phyloP scores from a whole-genome alignment of 2,329 filamentous ascomycete species.

The Plectosphaerella cucumerina region DNA sequence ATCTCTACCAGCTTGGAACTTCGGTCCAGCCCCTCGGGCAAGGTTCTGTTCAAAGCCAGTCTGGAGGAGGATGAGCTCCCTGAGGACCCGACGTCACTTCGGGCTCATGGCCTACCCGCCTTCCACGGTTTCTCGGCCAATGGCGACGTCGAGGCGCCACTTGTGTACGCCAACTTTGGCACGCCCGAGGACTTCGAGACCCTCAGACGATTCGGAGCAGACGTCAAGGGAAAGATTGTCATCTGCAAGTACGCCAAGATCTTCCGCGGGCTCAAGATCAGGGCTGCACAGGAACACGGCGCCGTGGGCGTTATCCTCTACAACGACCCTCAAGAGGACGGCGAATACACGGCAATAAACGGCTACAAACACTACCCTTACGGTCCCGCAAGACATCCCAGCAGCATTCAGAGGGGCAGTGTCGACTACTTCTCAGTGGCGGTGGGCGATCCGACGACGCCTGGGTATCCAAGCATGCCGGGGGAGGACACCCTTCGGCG shows the following conservation, averaged over 20 bases:
- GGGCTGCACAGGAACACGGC: constrained; percentile 66
- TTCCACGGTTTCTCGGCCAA: constrained; percentile 73
- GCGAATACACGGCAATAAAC: constrained; percentile 60
- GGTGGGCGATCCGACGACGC: constrained; percentile 62
- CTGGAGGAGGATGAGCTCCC: constrained; percentile 60
- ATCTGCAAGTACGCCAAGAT: constrained; percentile 65
- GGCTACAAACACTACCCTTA: constrained; percentile 63
- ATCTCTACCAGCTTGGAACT: constrained; percentile 23
- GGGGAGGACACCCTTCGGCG: constrained; percentile 52
- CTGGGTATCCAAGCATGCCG: constrained; percentile 68
- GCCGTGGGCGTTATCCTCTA: constrained; percentile 67
- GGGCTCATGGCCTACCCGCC: constrained; percentile 59
- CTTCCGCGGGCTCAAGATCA: constrained; percentile 69
- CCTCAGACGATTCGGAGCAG: constrained; percentile 26
- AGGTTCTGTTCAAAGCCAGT: constrained; percentile 36
- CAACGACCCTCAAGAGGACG: constrained; percentile 68
- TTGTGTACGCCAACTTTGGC: constrained; percentile 68
- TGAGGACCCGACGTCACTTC: constrained; percentile 46
- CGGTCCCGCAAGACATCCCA: constrained; percentile 66
- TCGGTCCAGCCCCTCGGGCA: constrained; percentile 3
- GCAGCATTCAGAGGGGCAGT: constrained; percentile 67
- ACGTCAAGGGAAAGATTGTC: constrained; percentile 64
- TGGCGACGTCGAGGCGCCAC: constrained; percentile 65
- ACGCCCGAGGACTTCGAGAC: constrained; percentile 64
- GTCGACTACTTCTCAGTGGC: constrained; percentile 55